These are phyloP conservation scores for Petrea volubilis DNA, from an alignment of 257 asterid species.

Conservation along the genomic window DNA sequence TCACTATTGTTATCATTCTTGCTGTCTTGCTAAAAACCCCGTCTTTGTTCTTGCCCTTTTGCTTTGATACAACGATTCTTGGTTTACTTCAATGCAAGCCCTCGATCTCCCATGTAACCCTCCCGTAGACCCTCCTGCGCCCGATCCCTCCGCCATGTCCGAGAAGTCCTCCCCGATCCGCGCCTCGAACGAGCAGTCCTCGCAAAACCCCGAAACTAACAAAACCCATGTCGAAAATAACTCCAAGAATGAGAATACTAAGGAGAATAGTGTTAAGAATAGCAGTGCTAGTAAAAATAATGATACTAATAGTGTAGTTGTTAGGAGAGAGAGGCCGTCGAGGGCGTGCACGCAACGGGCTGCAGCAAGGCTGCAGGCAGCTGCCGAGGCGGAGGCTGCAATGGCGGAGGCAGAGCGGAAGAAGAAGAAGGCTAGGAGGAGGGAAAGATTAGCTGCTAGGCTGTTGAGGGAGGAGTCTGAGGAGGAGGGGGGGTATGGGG, in stretches of 20 bases:
- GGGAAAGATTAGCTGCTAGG: slow-evolving; percentile 54
- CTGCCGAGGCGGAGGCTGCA: slow-evolving; percentile 81
- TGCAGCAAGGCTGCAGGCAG: slow-evolving; percentile 80
- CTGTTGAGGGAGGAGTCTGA: slow-evolving; percentile 66
- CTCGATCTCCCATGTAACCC: slow-evolving; percentile 47
- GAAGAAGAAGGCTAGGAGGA: slow-evolving; percentile 57
- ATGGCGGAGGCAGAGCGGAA: slow-evolving; percentile 59
- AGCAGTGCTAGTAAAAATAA: slow-evolving; percentile 29
- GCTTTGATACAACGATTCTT: slow-evolving; percentile 14
- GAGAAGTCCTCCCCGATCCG: slow-evolving; percentile 72
- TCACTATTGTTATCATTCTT: not conserved
- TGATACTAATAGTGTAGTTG: slow-evolving; percentile 40
- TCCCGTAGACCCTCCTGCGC: slow-evolving; percentile 32
- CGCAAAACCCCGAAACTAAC: slow-evolving; percentile 19
- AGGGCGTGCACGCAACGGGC: slow-evolving; percentile 98
- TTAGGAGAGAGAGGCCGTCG: slow-evolving; percentile 85
- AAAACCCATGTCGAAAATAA: slow-evolving; percentile 27
- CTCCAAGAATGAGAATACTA: slow-evolving; percentile 24
- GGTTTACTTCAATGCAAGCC: slow-evolving; percentile 50
- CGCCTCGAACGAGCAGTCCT: slow-evolving; percentile 38
- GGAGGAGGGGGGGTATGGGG: slow-evolving; percentile 38
- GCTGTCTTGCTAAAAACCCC: slow-evolving; percentile 27
- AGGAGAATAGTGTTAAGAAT: slow-evolving; percentile 35
- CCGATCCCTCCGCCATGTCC: slow-evolving; percentile 48
- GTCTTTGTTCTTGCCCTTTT: slow-evolving; percentile 20